phyloP scores from a whole-genome alignment of 1,284 basidiomycete species.

The Sanghuangporus baumii region DNA sequence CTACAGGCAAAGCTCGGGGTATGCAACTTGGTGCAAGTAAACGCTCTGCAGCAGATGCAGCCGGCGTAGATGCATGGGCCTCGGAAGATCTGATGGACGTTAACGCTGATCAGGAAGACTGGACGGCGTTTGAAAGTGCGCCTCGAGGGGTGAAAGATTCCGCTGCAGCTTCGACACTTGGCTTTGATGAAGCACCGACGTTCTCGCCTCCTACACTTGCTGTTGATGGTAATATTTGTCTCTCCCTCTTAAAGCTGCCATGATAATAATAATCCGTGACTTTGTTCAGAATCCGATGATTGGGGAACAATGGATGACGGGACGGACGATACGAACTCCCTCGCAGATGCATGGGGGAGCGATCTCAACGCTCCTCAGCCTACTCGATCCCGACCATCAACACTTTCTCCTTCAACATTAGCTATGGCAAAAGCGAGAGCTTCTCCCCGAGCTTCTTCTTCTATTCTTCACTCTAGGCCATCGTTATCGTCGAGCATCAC shows the following conservation, averaged over 20 bases:
- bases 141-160: conserved; percentile 30
- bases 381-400: background rate
- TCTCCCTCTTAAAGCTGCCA: background rate
- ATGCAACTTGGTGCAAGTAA: conserved; percentile 69
- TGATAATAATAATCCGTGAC: background rate
- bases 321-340: background rate
- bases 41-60: conserved; percentile 43
- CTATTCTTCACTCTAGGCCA: background rate
- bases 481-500: background rate
- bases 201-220: conserved; percentile 11
- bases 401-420: background rate
- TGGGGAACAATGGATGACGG: conserved; percentile 17
- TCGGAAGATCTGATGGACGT: conserved; percentile 80
- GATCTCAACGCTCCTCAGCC: conserved; percentile 11
- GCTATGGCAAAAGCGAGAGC: background rate
- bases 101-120: conserved; percentile 86
- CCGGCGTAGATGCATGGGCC: conserved; percentile 41
- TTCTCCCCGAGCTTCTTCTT: background rate
- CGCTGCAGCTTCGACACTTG: conserved; percentile 22
- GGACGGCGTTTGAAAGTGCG: conserved; percentile 87
- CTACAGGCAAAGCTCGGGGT: conserved; percentile 39
- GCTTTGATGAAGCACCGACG: conserved; percentile 19
- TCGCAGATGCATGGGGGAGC: conserved; percentile 11
- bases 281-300: conserved; percentile 8
- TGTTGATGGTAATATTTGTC: conserved; percentile 7